Conservation (phyloP, 2,329 filamentous ascomycete genomes). For the Sphaerulina musiva region DNA sequence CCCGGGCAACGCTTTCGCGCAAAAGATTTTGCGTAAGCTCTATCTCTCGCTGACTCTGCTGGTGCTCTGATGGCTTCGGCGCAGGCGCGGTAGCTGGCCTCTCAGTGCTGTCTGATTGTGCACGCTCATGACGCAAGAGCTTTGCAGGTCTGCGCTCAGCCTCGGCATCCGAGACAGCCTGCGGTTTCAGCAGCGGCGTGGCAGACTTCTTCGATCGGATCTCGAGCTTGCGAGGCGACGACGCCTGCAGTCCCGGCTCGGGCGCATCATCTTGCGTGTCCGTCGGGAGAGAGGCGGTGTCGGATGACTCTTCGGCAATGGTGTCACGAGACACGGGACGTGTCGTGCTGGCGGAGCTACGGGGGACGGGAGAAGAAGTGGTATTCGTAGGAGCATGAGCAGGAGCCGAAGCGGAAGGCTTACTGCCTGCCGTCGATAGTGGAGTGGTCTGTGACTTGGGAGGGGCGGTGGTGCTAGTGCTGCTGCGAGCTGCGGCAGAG, state of each 20-base stretch:
- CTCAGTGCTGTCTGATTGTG: conserved; percentile 21
- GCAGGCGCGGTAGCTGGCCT: conserved; percentile 20
- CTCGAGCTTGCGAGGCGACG: conserved; percentile 25
- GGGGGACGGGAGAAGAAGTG: background rate
- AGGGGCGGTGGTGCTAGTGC: conserved; percentile 6
- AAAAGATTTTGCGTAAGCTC: conserved; percentile 28
- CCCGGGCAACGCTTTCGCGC: conserved; percentile 24
- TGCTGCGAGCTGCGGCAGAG: background rate
- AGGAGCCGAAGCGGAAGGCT: background rate
- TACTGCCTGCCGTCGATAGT: background rate
- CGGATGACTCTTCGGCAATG: conserved; percentile 23
- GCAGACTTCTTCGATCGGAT: conserved; percentile 17
- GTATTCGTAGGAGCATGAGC: too few relatives aligned
- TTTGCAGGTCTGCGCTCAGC: conserved; percentile 17
- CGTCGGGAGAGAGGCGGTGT: background rate
- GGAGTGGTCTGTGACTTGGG: conserved; percentile 11
- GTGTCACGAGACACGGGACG: conserved; percentile 23
- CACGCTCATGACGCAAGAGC: conserved; percentile 17
- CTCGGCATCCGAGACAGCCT: conserved; percentile 26
- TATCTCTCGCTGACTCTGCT: conserved; percentile 25
- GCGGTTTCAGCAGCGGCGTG: conserved; percentile 12
- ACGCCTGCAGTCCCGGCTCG: conserved; percentile 12
- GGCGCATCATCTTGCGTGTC: conserved; percentile 4
- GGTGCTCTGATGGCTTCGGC: conserved; percentile 16
- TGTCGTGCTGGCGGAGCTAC: conserved; percentile 5